These are phyloP conservation scores for Fraxinus dipetala DNA, from an alignment of 305 asterid species.

Conservation along the genomic window DNA sequence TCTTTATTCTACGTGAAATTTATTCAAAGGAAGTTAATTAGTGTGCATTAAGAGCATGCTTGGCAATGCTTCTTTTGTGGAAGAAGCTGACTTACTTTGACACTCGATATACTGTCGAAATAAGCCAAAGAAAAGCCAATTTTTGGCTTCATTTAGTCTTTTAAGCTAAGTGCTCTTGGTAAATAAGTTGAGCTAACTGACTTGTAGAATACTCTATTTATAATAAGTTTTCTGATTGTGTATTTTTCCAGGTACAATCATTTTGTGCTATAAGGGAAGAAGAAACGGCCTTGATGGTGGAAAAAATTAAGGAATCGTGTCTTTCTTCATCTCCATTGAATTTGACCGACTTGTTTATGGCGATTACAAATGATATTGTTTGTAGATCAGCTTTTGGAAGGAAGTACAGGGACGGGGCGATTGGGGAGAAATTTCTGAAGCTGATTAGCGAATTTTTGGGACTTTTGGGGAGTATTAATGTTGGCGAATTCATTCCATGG, in stretches of 20 bases:
- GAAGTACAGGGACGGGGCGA: conserved; percentile 6
- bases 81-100: too few species aligned
- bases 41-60: not conserved
- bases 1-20: too few species aligned
- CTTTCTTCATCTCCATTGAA: not conserved
- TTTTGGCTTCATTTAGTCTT: too few species aligned
- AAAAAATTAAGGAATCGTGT: not conserved
- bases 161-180: too few species aligned
- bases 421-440: conserved; percentile 8
- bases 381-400: conserved; percentile 10
- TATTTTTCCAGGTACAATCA: not conserved
- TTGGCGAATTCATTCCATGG: conserved; percentile 1
- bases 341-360: conserved; percentile 6
- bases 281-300: conserved; percentile 2
- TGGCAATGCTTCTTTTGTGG: not conserved
- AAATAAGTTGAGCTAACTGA: not conserved
- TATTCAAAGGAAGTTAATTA: not conserved
- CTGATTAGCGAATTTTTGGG: not conserved
- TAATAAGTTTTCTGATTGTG: not conserved
- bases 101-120: too few species aligned
- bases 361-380: not conserved
- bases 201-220: not conserved
- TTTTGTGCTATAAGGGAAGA: conserved; percentile 4
- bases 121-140: too few species aligned
- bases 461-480: not conserved